phyloP scores from a whole-genome alignment of 2,329 filamentous ascomycete genomes.

The Ophiosphaerella korrae region DNA sequence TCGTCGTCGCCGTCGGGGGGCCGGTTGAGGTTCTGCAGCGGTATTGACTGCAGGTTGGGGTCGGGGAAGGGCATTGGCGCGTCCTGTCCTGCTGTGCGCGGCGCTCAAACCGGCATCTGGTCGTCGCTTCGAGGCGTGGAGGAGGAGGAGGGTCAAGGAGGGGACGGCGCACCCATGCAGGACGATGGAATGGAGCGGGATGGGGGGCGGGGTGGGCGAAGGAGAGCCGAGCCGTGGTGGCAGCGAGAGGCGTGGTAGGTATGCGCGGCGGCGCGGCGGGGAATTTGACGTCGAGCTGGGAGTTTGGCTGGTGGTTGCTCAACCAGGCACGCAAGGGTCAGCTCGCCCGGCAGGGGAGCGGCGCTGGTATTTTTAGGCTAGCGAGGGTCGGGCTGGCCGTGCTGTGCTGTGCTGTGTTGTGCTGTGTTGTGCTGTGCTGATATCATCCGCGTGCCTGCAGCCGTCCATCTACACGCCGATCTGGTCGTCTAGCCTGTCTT shows the following conservation, averaged over 20 bases:
- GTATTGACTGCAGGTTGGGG: slow-evolving; percentile 67
- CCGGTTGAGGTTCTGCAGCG: slow-evolving; percentile 63
- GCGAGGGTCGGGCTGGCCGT: slow-evolving; percentile 3
- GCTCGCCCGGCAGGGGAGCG: slow-evolving; percentile 6
- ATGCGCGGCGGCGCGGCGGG: slow-evolving; percentile 6
- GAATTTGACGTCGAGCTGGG: neutral
- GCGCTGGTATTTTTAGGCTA: slow-evolving; percentile 16
- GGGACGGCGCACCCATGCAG: slow-evolving; percentile 26
- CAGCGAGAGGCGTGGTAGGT: neutral
- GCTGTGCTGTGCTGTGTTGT: no score
- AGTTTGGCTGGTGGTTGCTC: slow-evolving; percentile 2
- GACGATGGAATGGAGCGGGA: slow-evolving; percentile 2
- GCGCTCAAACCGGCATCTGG: slow-evolving; percentile 37
- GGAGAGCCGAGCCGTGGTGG: neutral
- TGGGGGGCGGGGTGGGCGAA: neutral
- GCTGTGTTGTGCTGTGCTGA: neutral
- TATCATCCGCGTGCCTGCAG: no score
- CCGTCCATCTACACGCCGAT: no score
- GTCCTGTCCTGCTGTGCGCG: slow-evolving; percentile 29
- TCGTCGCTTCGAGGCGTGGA: slow-evolving; percentile 31
- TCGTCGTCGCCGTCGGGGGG: slow-evolving; percentile 44
- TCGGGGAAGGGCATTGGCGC: slow-evolving; percentile 57
- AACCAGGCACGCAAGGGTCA: slow-evolving; percentile 7
- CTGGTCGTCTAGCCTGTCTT: no score
- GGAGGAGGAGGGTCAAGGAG: slow-evolving; percentile 3